Conservation (phyloP, 2,329 filamentous ascomycete genomes). For the Trematosphaeria pertusa region DNA sequence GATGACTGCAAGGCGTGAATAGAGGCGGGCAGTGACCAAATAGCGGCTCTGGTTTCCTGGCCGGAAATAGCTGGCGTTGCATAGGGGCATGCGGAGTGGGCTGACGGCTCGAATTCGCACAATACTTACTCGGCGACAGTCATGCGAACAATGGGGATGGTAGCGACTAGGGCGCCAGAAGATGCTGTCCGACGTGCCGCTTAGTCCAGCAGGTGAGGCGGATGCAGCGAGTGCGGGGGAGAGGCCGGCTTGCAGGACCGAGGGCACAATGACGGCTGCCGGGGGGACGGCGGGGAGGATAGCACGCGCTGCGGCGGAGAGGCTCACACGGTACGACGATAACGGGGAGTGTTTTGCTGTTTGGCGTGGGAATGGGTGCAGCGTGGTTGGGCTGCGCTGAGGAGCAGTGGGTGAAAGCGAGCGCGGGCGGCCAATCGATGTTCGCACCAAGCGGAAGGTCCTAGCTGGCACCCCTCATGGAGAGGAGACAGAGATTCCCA, state of each 20-base stretch:
- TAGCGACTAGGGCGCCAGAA: slow-evolving; percentile 17
- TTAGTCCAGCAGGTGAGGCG: too few relatives aligned
- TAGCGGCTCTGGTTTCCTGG: not conserved
- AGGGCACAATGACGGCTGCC: slow-evolving; percentile 15
- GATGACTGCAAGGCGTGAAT: slow-evolving; percentile 1
- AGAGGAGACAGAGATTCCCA: slow-evolving; percentile 8
- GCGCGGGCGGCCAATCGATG: slow-evolving; percentile 15
- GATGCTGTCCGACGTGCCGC: slow-evolving; percentile 15
- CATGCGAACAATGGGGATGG: slow-evolving; percentile 22
- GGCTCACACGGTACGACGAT: too few relatives aligned
- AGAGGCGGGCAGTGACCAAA: slow-evolving; percentile 1
- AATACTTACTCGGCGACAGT: slow-evolving; percentile 35
- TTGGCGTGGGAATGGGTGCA: not conserved
- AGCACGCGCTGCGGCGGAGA: slow-evolving; percentile 1
- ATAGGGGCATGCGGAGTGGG: slow-evolving; percentile 8
- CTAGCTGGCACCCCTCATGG: slow-evolving; percentile 22
- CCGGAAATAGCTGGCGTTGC: slow-evolving; percentile 3
- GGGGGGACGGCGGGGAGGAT: slow-evolving; percentile 9
- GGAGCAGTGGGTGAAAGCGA: slow-evolving; percentile 21
- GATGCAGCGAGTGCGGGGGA: slow-evolving; percentile 41
- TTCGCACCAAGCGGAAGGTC: slow-evolving; percentile 11
- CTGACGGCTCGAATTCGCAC: not conserved
- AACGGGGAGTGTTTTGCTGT: too few relatives aligned
- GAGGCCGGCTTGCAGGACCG: slow-evolving; percentile 15
- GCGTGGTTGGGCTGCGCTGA: slow-evolving; percentile 11